phyloP scores from a whole-genome alignment of 2,329 filamentous ascomycete species.

The Trichoderma asperellum region DNA sequence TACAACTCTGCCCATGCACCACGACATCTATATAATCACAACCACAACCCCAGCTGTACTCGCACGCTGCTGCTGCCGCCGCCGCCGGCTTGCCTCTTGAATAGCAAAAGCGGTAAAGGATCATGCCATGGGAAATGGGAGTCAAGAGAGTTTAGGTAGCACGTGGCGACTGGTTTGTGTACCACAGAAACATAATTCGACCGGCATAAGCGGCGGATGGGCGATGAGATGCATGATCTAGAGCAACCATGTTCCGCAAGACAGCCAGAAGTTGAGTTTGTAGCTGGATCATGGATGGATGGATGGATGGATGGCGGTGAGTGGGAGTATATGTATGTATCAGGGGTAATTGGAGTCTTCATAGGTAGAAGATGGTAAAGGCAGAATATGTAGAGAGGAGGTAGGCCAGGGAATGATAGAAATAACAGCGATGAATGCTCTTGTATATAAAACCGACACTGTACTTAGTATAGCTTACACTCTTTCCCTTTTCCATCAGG shows the following conservation, averaged over 20 bases:
- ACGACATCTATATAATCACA: neutral
- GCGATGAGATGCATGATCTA: conserved; percentile 11
- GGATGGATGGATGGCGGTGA: neutral
- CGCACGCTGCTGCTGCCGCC: neutral
- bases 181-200: conserved; percentile 26
- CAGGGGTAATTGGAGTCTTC: neutral
- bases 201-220: conserved; percentile 18
- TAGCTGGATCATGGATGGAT: neutral
- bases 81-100: neutral
- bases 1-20: conserved; percentile 3
- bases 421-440: neutral
- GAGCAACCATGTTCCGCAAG: conserved; percentile 2
- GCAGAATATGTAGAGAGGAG: neutral
- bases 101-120: conserved; percentile 18
- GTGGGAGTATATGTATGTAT: neutral
- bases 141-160: conserved; percentile 15
- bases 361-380: neutral
- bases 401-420: neutral
- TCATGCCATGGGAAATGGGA: conserved; percentile 11
- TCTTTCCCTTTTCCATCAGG: neutral
- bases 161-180: conserved; percentile 26
- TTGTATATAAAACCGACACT: neutral
- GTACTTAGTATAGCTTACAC: neutral
- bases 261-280: neutral
- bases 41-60: neutral